A percentile compares a stretch with the other conserved stretches of the same genome.
These are phyloP conservation scores for Lachnellula cervina DNA, from an alignment of 2,329 filamentous ascomycete genomes.

Conservation along the genomic window DNA sequence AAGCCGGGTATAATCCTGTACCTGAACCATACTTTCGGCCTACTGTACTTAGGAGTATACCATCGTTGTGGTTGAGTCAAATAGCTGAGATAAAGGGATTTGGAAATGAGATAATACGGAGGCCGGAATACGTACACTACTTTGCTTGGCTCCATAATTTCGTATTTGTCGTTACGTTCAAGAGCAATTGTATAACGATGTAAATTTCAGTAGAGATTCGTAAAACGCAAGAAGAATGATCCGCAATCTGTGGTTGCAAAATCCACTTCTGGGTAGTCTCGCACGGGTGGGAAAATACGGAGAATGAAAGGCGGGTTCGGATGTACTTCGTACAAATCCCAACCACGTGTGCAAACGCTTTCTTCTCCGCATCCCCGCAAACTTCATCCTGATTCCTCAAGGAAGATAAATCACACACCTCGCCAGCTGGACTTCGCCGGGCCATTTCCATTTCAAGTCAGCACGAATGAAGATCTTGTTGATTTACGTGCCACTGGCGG, in stretches of 20 bases:
- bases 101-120: neutral
- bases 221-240: too few relatives aligned
- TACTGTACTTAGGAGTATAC: too few relatives aligned
- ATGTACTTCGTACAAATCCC: too few relatives aligned
- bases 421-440: neutral
- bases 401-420: neutral
- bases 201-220: too few relatives aligned
- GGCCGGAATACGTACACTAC: slow-evolving; percentile 9
- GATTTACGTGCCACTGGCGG: neutral
- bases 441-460: neutral
- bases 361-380: neutral
- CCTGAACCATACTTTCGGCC: too few relatives aligned
- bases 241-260: too few relatives aligned
- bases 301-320: too few relatives aligned
- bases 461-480: neutral
- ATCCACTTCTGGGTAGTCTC: too few relatives aligned
- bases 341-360: neutral
- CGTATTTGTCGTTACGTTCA: neutral
- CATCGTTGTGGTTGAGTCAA: too few relatives aligned
- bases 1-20: too few relatives aligned
- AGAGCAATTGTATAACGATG: too few relatives aligned
- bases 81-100: neutral
- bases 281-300: too few relatives aligned
- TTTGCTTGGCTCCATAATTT: slow-evolving; percentile 8
- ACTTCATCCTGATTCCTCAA: neutral